Evolutionary conservation across 2,329 filamentous ascomycete species (phyloP).

Genomic region (Bipolaris oryzae): DNA sequence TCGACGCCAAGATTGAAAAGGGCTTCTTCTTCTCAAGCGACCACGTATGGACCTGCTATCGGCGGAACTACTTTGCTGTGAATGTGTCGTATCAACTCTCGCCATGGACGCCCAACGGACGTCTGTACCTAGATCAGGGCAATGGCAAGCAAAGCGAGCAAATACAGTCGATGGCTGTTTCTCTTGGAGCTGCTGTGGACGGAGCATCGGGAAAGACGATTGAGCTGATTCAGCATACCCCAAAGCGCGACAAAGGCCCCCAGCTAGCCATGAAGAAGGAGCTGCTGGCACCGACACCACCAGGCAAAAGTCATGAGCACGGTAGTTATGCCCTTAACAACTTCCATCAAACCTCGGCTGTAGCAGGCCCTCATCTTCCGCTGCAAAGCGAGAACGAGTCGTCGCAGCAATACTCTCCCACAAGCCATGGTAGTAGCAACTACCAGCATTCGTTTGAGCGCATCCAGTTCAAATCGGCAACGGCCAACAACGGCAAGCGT

Average conservation of each 20-base stretch:
- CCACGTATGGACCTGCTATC: conserved; percentile 88
- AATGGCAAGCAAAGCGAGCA: conserved; percentile 56
- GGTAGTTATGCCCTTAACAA: conserved; percentile 47
- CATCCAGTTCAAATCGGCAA: conserved; percentile 93
- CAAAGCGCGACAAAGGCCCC: conserved; percentile 88
- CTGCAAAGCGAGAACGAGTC: conserved; percentile 47
- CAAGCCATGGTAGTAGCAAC: conserved; percentile 42
- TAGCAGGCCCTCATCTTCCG: conserved; percentile 51
- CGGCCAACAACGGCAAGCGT: conserved; percentile 90
- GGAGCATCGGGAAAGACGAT: conserved; percentile 76
- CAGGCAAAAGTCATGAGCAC: conserved; percentile 54
- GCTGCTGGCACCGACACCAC: conserved; percentile 69
- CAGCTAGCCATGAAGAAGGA: conserved; percentile 75
- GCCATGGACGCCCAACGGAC: conserved; percentile 63
- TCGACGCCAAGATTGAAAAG: conserved; percentile 83
- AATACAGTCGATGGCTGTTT: conserved; percentile 79
- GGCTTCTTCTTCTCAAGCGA: conserved; percentile 81
- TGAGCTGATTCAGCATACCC: conserved; percentile 87
- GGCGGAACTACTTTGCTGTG: conserved; percentile 89
- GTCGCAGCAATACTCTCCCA: conserved; percentile 42
- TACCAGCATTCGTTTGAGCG: conserved; percentile 76
- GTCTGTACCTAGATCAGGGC: conserved; percentile 62
- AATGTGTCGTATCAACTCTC: conserved; percentile 76
- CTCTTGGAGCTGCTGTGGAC: conserved; percentile 81
- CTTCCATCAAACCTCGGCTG: conserved; percentile 43